These are phyloP conservation scores for Paecilomyces formosus DNA, from an alignment of 2,329 filamentous ascomycete species.

Conservation along the genomic window DNA sequence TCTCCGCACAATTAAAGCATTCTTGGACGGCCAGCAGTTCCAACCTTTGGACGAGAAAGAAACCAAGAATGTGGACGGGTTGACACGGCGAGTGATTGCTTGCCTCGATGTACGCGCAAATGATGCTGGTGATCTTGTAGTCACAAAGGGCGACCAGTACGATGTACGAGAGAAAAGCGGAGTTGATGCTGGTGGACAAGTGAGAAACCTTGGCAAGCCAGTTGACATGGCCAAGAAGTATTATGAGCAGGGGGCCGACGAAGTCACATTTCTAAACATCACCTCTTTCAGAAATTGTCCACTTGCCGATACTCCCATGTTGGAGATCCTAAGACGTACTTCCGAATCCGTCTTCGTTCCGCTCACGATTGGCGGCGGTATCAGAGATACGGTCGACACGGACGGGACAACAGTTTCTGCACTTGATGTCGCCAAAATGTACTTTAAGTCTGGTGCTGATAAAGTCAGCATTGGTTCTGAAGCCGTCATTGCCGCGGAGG, in stretches of 20 bases:
- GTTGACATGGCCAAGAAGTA: slow-evolving; percentile 90
- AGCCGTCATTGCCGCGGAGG: slow-evolving; percentile 85
- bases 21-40: slow-evolving; percentile 64
- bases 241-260: slow-evolving; percentile 94
- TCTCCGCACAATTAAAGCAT: slow-evolving; percentile 73
- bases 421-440: slow-evolving; percentile 88
- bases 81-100: slow-evolving; percentile 90
- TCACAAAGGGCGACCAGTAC: slow-evolving; percentile 98
- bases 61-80: slow-evolving; percentile 48
- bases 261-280: slow-evolving; percentile 97
- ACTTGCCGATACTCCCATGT: slow-evolving; percentile 86
- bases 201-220: slow-evolving; percentile 92
- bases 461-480: slow-evolving; percentile 97
- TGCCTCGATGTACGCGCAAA: slow-evolving; percentile 94
- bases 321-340: slow-evolving; percentile 80
- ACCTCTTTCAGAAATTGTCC: slow-evolving; percentile 96
- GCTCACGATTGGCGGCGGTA: slow-evolving; percentile 89
- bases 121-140: slow-evolving; percentile 87
- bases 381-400: slow-evolving; percentile 83
- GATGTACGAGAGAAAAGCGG: slow-evolving; percentile 84
- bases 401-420: slow-evolving; percentile 83
- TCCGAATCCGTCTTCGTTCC: slow-evolving; percentile 93
- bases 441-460: slow-evolving; percentile 94
- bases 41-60: slow-evolving; percentile 40
- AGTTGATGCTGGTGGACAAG: slow-evolving; percentile 49